Conservation (phyloP, 106 monocot genomes). For the Dendrobium huoshanense region DNA sequence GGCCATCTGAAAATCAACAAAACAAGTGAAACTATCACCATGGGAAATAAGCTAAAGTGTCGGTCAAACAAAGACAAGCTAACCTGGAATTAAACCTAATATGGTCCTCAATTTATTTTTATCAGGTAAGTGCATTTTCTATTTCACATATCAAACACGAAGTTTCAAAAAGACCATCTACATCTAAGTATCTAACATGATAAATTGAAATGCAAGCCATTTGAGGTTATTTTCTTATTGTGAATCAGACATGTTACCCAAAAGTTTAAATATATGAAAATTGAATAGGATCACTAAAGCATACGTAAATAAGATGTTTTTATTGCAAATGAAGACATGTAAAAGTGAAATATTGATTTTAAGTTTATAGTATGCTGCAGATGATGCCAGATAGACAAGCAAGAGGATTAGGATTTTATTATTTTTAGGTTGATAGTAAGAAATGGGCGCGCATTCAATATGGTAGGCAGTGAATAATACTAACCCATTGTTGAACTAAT, state of each 20-base stretch:
- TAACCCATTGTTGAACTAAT: too few relatives aligned
- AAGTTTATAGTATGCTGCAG: not conserved
- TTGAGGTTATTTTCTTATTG: too few relatives aligned
- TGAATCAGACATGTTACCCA: not conserved
- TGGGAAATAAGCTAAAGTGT: not conserved
- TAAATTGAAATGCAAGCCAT: not conserved
- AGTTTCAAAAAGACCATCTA: not conserved
- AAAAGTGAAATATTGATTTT: not conserved
- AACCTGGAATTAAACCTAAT: not conserved
- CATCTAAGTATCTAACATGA: not conserved
- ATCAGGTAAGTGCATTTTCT: not conserved
- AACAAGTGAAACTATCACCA: slow-evolving; percentile 14
- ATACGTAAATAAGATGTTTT: not conserved
- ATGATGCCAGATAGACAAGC: not conserved
- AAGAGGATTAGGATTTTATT: too few relatives aligned
- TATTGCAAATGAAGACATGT: not conserved
- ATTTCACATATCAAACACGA: not conserved
- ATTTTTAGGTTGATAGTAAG: too few relatives aligned
- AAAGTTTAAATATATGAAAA: not conserved
- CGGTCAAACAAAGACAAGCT: not conserved
- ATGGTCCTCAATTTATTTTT: not conserved
- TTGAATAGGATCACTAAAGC: not conserved
- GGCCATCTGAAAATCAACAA: slow-evolving; percentile 41
- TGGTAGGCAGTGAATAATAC: too few relatives aligned
- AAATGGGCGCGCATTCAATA: too few relatives aligned